Base-by-base conservation (phyloP, 1,284 basidiomycete species). In the Psilocybe mexicana region DNA sequence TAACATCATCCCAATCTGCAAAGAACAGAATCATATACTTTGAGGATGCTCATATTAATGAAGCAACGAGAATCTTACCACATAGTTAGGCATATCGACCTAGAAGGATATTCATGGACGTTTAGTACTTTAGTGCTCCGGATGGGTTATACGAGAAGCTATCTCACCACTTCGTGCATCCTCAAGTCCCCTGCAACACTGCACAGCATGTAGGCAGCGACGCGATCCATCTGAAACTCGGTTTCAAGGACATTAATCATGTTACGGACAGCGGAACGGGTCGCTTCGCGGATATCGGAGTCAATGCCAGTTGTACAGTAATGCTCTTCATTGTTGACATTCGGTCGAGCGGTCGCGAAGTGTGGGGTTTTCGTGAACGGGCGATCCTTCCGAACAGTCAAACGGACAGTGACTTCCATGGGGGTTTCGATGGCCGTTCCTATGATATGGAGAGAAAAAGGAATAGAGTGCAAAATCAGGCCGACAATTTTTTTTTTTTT, bases 1-100 rank as follows among this genome's bases (percentile, higher is more conserved):
- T 53, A 81, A 69, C 78, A 80, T 79, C 75, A 82, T 76, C 24
- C 79, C 79, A 54, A 81, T 76, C 79, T 79, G 52, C 1, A 51
- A 59, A 43, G 40, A 33, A 33, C 30, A 33, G 4, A 8, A 33
- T 0, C 8, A 33, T 52, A 50, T 23, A 2, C 47, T 48, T 28
- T 23, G 44, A 56, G 11, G 23, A 14, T 14, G 40, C 35, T 14
- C 11, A 23, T 43, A 3, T 23, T 18, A 51, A 44, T 43, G 35
- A 25, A 12, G 2, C 7, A 44, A 23, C 40, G 23, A 25, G 26
- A 42, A 6, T 73, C 80, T 61, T 66, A 85, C 84, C 48, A 85
- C 77, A 60, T 84, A 86, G 64, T 85, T 85, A 10, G 84, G 84
- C 84, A 86, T 85, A 61, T 86, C 84, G 44, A 86, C 82, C 83